Base-by-base conservation (phyloP, 106 monocot species). In the Triglochin maritima region DNA sequence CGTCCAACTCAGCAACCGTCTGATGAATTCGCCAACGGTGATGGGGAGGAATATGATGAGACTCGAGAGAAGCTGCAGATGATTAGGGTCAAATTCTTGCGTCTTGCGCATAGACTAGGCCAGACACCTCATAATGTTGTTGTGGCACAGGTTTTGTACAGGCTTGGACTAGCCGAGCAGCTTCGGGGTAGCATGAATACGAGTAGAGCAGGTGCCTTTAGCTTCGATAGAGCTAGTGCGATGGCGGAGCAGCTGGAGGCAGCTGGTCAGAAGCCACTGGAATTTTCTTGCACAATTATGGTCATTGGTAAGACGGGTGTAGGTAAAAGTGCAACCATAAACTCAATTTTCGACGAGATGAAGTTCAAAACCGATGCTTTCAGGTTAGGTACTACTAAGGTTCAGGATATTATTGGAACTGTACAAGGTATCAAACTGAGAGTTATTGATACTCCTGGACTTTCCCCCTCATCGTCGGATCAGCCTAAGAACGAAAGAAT, bases 51-150 rank as follows among this genome's bases (percentile, higher is more conserved):
- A 64, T 75, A 74, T 79, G 92, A 86, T 77, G 91, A 91, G 63
- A 91, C 82, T 45, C 75, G 83, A 58, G 82, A 98, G 67, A 98
- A 91, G 48, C 96, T 98, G 41, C 90, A 91, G 61, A 88, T 84
- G 83, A 98, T 98, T 51, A 66, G 96, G 46, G 96, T 98, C 13
- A 98, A 91, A 71, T 98, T 98, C 73, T 72, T 98, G 46, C 79
- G 96, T 3, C 82, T 98, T 55, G 88, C 91, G 69, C 74, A 86
- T 60, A 77, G 96, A 63, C 84, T 98, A 67, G 96, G 96, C 17
- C 96, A 98, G 68, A 98, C 96, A 0, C 86, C 91, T 42, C 91
- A 98, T 67, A 98, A 98, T 78, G 89, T 86, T 49, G 96, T 98
- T 63, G 96, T 98, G 60, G 91, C 96, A 42, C 96, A 98, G 70